phyloP scores from a whole-genome alignment of 1,284 basidiomycete species.

The Cryptococcus amylolentus region DNA sequence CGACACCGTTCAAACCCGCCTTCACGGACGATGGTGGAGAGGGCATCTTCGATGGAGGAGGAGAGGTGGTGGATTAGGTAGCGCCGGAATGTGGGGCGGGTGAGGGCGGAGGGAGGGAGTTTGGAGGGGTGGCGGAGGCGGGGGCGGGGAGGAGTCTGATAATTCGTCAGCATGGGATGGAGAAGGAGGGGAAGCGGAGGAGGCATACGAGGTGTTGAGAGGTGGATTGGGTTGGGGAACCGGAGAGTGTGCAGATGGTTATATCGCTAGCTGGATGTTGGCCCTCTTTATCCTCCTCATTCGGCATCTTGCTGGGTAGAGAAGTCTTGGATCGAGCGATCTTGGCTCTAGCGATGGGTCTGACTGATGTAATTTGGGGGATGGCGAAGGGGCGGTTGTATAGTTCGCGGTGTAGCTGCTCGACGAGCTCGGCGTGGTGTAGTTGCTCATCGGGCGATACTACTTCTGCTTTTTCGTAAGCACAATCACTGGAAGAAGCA shows the following conservation, averaged over 20 bases:
- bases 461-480: conserved; percentile 16
- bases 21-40: conserved; percentile 2
- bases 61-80: conserved; percentile 43
- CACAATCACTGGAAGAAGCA: background rate
- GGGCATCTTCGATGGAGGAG: conserved; percentile 16
- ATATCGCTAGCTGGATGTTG: background rate
- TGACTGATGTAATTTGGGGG: conserved; percentile 4
- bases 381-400: conserved; percentile 37
- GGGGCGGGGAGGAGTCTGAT: background rate
- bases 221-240: conserved; percentile 10
- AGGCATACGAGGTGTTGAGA: background rate
- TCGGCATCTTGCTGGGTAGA: background rate
- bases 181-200: background rate
- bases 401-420: conserved; percentile 22
- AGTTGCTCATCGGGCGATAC: conserved; percentile 39
- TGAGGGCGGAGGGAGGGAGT: conserved; percentile 33
- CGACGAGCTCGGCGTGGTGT: conserved; percentile 20
- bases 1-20: background rate
- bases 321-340: background rate
- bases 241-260: background rate
- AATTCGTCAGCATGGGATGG: background rate
- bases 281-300: background rate
- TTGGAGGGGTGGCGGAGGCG: conserved; percentile 34
- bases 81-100: conserved; percentile 37
- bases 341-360: background rate